Evolutionary conservation across 352 stramenopile species (phyloP).

Genomic region (Phytophthora macrochlamydospora): DNA sequence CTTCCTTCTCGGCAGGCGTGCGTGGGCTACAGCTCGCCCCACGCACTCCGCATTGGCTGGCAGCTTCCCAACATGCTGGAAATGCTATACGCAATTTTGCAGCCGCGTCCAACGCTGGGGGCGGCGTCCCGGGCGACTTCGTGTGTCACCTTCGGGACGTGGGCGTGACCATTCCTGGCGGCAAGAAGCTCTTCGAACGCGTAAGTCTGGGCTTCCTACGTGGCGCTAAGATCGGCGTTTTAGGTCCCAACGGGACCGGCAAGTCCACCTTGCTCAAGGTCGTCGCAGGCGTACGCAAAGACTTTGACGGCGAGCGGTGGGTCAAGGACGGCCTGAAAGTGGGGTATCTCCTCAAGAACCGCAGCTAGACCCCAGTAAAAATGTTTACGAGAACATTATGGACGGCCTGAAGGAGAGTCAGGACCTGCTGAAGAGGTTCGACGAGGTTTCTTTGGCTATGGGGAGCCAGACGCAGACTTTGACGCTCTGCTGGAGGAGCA

Average conservation of each 20-base stretch:
- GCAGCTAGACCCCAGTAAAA: slow-evolving; percentile 82
- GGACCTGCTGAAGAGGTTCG: slow-evolving; percentile 78
- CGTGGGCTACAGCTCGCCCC: slow-evolving; percentile 6
- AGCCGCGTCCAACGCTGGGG: slow-evolving; percentile 65
- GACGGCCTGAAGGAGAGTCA: slow-evolving; percentile 87
- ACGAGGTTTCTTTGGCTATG: slow-evolving; percentile 89
- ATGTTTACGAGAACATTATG: slow-evolving; percentile 92
- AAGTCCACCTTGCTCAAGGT: slow-evolving; percentile 98
- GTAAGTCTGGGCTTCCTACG: slow-evolving; percentile 81
- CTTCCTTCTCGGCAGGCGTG: slow-evolving; percentile 12
- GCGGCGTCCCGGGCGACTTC: slow-evolving; percentile 83
- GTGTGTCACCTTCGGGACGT: slow-evolving; percentile 81
- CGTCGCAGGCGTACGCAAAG: slow-evolving; percentile 89
- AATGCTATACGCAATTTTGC: slow-evolving; percentile 41
- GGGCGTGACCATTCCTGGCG: slow-evolving; percentile 75
- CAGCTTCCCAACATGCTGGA: slow-evolving; percentile 7
- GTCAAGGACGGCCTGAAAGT: slow-evolving; percentile 86
- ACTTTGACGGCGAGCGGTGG: slow-evolving; percentile 91
- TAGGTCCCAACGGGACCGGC: slow-evolving; percentile 95
- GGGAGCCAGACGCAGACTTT: slow-evolving; percentile 91
- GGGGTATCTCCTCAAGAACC: slow-evolving; percentile 90
- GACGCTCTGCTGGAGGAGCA: slow-evolving; percentile 85
- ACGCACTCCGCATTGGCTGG: slow-evolving; percentile 12
- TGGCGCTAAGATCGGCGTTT: slow-evolving; percentile 95
- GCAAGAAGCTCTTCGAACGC: slow-evolving; percentile 87